These are phyloP conservation scores for Bolboschoenoplectus hybrid DNA, from an alignment of 202 grass and related monocot species.

Conservation along the genomic window DNA sequence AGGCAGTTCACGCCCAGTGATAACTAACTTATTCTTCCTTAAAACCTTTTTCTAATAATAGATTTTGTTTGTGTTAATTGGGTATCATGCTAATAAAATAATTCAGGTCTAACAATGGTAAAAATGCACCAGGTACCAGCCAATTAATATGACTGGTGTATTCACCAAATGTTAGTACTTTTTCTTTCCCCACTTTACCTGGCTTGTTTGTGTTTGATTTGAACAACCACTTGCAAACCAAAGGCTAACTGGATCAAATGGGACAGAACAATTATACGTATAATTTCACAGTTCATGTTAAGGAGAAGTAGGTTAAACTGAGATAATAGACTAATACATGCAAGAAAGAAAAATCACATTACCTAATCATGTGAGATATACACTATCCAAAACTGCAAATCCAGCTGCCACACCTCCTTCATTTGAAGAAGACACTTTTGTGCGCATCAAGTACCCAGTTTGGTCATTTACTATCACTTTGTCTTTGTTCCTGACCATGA, in stretches of 20 bases:
- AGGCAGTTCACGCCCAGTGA: not conserved
- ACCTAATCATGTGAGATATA: conserved; percentile 80
- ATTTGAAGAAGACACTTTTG: conserved; percentile 93
- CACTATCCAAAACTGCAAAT: conserved; percentile 88
- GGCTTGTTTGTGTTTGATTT: not conserved
- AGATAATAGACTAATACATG: conserved; percentile 4
- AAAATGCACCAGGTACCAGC: not conserved
- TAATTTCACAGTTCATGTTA: conserved; percentile 21
- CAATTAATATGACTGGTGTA: not conserved
- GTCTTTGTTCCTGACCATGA: conserved; percentile 69
- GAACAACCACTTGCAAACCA: not conserved
- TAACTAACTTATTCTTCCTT: not conserved
- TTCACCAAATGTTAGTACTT: not conserved
- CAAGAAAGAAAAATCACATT: not conserved
- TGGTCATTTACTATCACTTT: conserved; percentile 74
- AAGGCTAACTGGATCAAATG: not conserved
- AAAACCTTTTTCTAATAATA: not conserved
- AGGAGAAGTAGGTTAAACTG: not conserved
- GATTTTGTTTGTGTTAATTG: not conserved
- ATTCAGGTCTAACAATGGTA: not conserved
- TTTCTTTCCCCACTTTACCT: not conserved
- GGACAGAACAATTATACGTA: not conserved
- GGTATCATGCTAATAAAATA: not conserved
- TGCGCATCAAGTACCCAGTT: conserved; percentile 88
- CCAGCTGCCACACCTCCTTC: conserved; percentile 96